Evolutionary conservation across 1,139 yeast species (phyloP).

Genomic region (Pichia sp.): DNA sequence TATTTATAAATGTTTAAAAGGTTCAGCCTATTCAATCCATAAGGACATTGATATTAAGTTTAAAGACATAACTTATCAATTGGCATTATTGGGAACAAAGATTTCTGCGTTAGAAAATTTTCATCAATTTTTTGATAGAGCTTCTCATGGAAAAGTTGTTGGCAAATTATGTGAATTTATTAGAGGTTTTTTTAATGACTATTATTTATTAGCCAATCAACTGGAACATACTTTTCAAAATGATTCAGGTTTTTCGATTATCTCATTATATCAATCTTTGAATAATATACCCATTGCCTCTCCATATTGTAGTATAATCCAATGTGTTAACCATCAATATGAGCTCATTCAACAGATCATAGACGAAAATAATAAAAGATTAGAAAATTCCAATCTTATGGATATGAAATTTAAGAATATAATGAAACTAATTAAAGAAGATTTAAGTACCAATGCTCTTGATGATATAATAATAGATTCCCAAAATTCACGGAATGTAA

Average conservation of each 20-base stretch:
- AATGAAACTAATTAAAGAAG: conserved; percentile 38
- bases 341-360: conserved; percentile 46
- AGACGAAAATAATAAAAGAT: conserved; percentile 33
- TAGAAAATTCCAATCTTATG: conserved; percentile 24
- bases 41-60: conserved; percentile 69
- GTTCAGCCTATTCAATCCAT: conserved; percentile 73
- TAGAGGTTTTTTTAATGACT: conserved; percentile 40
- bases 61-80: conserved; percentile 61
- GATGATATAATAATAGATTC: conserved; percentile 46
- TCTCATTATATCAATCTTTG: conserved; percentile 41
- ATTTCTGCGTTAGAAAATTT: conserved; percentile 52
- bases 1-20: conserved; percentile 38
- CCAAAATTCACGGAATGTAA: conserved; percentile 49
- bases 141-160: conserved; percentile 60
- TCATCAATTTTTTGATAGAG: conserved; percentile 48
- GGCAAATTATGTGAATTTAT: conserved; percentile 68
- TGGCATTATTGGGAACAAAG: conserved; percentile 58
- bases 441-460: conserved; percentile 38
- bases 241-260: conserved; percentile 37
- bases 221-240: background rate
- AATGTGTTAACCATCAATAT: conserved; percentile 50
- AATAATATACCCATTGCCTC: conserved; percentile 5
- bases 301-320: conserved; percentile 27
- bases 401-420: conserved; percentile 35
- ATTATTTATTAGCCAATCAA: background rate